These are phyloP conservation scores for Venturia effusa DNA, from an alignment of 2,329 filamentous ascomycete genomes.

Conservation along the genomic window DNA sequence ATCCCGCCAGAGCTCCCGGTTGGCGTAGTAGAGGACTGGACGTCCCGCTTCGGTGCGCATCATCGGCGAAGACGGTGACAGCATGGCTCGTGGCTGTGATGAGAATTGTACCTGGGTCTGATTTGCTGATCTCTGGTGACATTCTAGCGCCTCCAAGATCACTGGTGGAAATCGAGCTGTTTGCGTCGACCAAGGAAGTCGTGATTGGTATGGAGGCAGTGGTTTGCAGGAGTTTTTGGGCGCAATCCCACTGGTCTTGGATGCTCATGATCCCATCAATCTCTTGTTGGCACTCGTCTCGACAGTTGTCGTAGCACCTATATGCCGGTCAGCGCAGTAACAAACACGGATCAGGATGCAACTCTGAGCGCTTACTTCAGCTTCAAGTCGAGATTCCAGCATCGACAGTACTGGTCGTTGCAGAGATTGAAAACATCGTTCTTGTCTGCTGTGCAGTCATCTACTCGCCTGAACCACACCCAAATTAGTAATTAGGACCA, in stretches of 20 bases:
- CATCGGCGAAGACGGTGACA: not conserved
- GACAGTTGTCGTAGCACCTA: not conserved
- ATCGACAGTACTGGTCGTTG: not conserved
- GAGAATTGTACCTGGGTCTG: not conserved
- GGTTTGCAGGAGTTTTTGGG: not conserved
- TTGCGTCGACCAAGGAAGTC: not conserved
- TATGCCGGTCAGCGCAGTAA: not conserved
- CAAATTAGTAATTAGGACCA: not conserved
- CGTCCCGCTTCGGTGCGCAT: not conserved
- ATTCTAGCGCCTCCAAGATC: not conserved
- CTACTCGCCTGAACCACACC: not conserved
- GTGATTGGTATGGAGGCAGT: not conserved
- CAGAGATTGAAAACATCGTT: not conserved
- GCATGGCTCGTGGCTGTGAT: not conserved
- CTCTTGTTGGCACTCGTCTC: not conserved
- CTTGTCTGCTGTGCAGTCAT: not conserved
- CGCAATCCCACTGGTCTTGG: not conserved
- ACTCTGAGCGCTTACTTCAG: not conserved
- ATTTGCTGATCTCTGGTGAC: not conserved
- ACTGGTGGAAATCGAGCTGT: not conserved
- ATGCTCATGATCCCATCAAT: not conserved
- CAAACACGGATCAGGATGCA: not conserved
- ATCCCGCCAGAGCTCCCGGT: not conserved
- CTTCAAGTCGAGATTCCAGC: not conserved
- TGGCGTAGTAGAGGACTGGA: not conserved